These are phyloP conservation scores for Brassica hybrid DNA, from an alignment of 441 rosid species.

Conservation along the genomic window DNA sequence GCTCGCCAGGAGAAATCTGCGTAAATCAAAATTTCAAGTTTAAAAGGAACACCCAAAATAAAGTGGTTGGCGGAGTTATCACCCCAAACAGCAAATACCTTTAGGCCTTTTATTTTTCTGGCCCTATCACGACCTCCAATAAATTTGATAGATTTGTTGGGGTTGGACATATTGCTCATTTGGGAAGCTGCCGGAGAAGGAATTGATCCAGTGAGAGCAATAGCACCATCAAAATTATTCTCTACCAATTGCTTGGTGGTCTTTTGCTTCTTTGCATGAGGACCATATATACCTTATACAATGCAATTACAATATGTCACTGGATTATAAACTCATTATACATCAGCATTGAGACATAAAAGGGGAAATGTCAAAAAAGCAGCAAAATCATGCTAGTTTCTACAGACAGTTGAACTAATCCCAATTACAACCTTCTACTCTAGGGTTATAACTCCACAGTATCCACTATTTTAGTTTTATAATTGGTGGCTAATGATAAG, in stretches of 20 bases:
- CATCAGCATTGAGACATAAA: constrained; percentile 25
- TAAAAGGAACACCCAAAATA: constrained; percentile 29
- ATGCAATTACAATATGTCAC: constrained; percentile 28
- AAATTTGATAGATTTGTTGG: constrained; percentile 74
- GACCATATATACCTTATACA: constrained; percentile 74
- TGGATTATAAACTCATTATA: constrained; percentile 17
- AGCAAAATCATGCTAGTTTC: constrained; percentile 19
- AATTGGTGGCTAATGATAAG: constrained; percentile 1
- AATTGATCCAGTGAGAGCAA: constrained; percentile 60
- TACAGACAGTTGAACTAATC: constrained; percentile 7
- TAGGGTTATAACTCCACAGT: constrained; percentile 24
- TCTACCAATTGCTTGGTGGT: constrained; percentile 71
- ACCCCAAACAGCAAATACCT: constrained; percentile 59
- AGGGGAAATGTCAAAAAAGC: constrained; percentile 30
- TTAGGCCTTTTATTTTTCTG: constrained; percentile 75
- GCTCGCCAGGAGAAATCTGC: constrained; percentile 84
- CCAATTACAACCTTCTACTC: constrained; percentile 15
- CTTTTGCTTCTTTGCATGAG: constrained; percentile 85
- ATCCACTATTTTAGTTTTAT: constrained; percentile 4
- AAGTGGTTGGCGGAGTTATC: constrained; percentile 34
- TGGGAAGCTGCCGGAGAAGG: constrained; percentile 94
- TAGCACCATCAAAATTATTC: constrained; percentile 63
- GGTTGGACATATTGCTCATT: constrained; percentile 95
- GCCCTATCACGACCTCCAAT: constrained; percentile 76
- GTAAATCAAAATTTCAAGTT: constrained; percentile 37